Evolutionary conservation across 176 grass and related monocot species (phyloP), one percentile per base, ranked within the genome.

Genomic region (Poa pratensis): DNA sequence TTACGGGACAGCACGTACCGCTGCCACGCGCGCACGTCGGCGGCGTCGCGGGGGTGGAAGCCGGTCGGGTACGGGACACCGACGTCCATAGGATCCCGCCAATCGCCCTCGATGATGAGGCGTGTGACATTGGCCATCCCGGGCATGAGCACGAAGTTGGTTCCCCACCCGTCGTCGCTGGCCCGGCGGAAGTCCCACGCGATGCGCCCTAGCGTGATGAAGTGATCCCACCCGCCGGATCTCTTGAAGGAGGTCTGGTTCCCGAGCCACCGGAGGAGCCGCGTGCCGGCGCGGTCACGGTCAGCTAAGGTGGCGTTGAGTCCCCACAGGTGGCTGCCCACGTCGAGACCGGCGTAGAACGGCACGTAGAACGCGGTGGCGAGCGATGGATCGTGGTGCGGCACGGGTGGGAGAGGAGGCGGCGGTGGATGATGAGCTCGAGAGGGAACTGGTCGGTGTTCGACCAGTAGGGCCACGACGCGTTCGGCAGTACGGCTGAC

Each of bases 111-210:
- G 83, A 98, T 93, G 46, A 76, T 57, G 76, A 98, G 86, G 40
- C 95, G 95, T 30, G 95, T 98, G 57, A 93, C 71, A 69, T 95
- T 95, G 34, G 64, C 80, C 87, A 98, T 95, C 55, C 64, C 93
- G 0, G 87, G 85, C 78, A 87, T 91, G 74, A 91, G 42, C 66
- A 84, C 89, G 79, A 98, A 95, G 83, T 74, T 90, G 43, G 83
- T 86, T 67, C 95, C 95, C 95, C 95, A 95, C 2, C 85, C 89
- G 43, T 69, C 85, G 59, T 84, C 58, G 48, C 53, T 34, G 48
- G 73, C 60, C 46, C 95, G 95, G 18, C 93, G 95, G 81, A 98
- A 98, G 69, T 98, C 95, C 95, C 95, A 98, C 20, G 95, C 92
- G 76, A 98, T 98, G 63, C 93, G 90, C 24, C 95, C 95, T 2